Conservation (phyloP, 139 green algal genomes). For the Chlorella vulgaris region DNA sequence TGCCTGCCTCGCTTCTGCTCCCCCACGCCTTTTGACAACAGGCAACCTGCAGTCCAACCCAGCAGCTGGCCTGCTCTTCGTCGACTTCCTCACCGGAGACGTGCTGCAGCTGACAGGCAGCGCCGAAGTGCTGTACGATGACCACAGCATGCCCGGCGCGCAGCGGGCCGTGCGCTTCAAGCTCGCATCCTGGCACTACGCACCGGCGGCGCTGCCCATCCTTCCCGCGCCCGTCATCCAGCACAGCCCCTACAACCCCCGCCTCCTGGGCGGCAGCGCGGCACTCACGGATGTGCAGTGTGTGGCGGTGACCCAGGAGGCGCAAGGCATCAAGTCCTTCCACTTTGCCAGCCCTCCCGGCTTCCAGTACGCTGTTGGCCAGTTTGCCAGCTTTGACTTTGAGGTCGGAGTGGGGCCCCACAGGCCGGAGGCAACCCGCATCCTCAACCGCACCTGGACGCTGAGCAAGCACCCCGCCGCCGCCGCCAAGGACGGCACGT, state of each 20-base stretch:
- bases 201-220: conserved; percentile 5
- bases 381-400: neutral
- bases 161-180: conserved; percentile 9
- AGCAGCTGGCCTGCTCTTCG: conserved; percentile 32
- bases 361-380: neutral
- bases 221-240: neutral
- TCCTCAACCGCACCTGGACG: neutral
- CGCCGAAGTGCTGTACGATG: conserved; percentile 13
- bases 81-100: conserved; percentile 40
- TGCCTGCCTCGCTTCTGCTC: neutral
- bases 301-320: neutral
- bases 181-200: neutral
- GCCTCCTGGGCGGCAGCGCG: neutral
- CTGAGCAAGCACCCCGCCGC: neutral
- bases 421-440: neutral
- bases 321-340: neutral
- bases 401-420: neutral
- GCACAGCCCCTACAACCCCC: conserved; percentile 4
- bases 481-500: neutral
- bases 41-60: conserved; percentile 42
- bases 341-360: neutral
- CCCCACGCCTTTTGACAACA: neutral
- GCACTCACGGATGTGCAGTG: neutral
- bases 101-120: conserved; percentile 31
- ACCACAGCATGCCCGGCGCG: conserved; percentile 37